Evolutionary conservation across 2,329 filamentous ascomycete species (phyloP).

Genomic region (Xylaria sp.): DNA sequence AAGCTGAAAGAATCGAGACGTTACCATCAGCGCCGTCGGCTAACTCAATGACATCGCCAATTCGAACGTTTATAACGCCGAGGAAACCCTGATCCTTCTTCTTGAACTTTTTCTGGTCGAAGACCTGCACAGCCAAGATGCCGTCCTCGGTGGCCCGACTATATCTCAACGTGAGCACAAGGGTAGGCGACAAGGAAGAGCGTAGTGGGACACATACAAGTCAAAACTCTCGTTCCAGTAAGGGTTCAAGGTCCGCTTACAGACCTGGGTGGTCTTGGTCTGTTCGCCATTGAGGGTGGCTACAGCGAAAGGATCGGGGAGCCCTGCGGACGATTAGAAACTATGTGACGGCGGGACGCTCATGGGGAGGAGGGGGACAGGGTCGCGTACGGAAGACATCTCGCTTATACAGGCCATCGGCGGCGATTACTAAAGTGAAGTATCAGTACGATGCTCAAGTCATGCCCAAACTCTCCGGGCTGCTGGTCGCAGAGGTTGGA

Average conservation of each 20-base stretch:
- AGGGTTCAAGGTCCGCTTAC: slow-evolving; percentile 97
- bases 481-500: slow-evolving; percentile 29
- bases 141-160: slow-evolving; percentile 94
- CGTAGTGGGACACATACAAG: slow-evolving; percentile 72
- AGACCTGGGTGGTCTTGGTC: slow-evolving; percentile 96
- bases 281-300: slow-evolving; percentile 98
- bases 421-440: slow-evolving; percentile 83
- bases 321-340: slow-evolving; percentile 68
- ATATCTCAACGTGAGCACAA: slow-evolving; percentile 44
- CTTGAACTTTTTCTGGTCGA: slow-evolving; percentile 99
- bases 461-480: not conserved
- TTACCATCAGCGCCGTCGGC: slow-evolving; percentile 90
- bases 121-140: slow-evolving; percentile 97
- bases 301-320: slow-evolving; percentile 97
- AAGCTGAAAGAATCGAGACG: slow-evolving; percentile 42
- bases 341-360: not conserved
- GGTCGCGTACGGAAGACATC: slow-evolving; percentile 92
- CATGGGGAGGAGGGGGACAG: not conserved
- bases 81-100: slow-evolving; percentile 99
- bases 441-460: slow-evolving; percentile 26
- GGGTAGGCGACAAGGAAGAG: slow-evolving; percentile 33
- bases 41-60: slow-evolving; percentile 94
- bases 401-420: slow-evolving; percentile 97
- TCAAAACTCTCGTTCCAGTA: slow-evolving; percentile 99
- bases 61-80: slow-evolving; percentile 95